Conservation (phyloP, 129 eudicot species). For the Saposhnikovia divaricata region DNA sequence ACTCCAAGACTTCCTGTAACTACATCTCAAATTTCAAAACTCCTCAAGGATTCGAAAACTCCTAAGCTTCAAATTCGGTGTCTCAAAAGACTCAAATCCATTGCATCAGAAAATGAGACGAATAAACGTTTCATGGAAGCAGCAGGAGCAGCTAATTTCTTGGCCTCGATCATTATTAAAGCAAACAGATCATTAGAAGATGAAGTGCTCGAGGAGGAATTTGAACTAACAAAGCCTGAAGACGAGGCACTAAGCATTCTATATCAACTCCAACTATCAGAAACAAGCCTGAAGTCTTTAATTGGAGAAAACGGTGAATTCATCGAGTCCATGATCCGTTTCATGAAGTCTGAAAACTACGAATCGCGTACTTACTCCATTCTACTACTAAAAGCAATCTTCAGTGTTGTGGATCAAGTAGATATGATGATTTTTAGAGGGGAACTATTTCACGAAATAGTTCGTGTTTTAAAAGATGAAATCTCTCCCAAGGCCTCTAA, state of each 20-base stretch:
- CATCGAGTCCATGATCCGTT: constrained; percentile 14
- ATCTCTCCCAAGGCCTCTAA: constrained; percentile 27
- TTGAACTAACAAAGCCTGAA: constrained; percentile 3
- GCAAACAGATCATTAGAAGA: background rate
- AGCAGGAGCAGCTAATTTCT: constrained; percentile 22
- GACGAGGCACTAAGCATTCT: constrained; percentile 34
- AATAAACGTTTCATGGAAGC: constrained; percentile 31
- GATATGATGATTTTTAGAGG: constrained; percentile 8
- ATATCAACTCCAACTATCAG: constrained; percentile 21
- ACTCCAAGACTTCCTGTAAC: constrained; percentile 30
- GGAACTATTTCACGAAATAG: constrained; percentile 19
- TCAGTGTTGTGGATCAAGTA: constrained; percentile 22
- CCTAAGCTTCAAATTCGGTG: constrained; percentile 17
- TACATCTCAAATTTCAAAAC: constrained; percentile 26
- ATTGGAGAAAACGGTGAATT: background rate
- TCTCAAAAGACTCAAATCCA: constrained; percentile 25
- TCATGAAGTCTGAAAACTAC: constrained; percentile 28
- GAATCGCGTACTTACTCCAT: constrained; percentile 32
- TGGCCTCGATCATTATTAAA: constrained; percentile 16
- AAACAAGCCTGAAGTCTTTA: constrained; percentile 17
- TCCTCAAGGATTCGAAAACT: constrained; percentile 21
- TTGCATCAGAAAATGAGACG: constrained; percentile 27
- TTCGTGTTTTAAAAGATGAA: constrained; percentile 19
- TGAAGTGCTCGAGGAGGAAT: background rate
- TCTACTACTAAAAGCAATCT: constrained; percentile 17